These are phyloP conservation scores for Epichloe brachyelytri DNA, from an alignment of 2,329 filamentous ascomycete species.

Conservation along the genomic window DNA sequence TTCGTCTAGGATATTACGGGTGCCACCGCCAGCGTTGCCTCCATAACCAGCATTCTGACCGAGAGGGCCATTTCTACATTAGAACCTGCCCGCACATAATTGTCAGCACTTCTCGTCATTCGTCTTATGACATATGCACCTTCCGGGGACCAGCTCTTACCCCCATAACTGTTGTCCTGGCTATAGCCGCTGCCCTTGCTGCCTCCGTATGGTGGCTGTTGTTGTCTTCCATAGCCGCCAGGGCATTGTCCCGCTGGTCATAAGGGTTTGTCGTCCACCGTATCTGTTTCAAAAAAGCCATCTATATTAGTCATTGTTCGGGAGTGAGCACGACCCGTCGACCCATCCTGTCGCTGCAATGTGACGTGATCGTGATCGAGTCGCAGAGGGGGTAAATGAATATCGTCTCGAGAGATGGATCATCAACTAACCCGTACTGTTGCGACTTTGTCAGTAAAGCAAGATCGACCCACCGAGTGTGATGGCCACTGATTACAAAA, in stretches of 20 bases:
- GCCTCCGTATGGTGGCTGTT: conserved; percentile 12
- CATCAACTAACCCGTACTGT: conserved; percentile 41
- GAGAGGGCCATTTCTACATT: conserved; percentile 61
- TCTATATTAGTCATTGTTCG: background rate
- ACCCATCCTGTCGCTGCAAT: background rate
- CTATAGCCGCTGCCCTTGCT: conserved; percentile 10
- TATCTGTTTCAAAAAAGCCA: conserved; percentile 29
- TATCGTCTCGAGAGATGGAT: background rate
- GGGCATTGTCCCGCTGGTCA: conserved; percentile 36
- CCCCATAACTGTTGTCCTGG: conserved; percentile 17
- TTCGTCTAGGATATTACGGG: conserved; percentile 64
- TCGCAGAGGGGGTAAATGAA: background rate
- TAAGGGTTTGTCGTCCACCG: conserved; percentile 44
- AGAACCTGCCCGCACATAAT: conserved; percentile 18
- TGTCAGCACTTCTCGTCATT: background rate
- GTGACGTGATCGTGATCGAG: background rate
- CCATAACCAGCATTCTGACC: conserved; percentile 31
- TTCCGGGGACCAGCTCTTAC: conserved; percentile 10
- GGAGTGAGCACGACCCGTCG: background rate
- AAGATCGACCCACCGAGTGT: conserved; percentile 1
- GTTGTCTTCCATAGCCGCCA: conserved; percentile 20
- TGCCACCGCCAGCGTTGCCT: conserved; percentile 46
- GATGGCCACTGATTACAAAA: background rate
- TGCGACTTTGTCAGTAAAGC: conserved; percentile 17
- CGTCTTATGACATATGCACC: background rate